These are phyloP conservation scores for Leucosporidium scottii DNA, from an alignment of 768 basidiomycete genomes.

Conservation along the genomic window DNA sequence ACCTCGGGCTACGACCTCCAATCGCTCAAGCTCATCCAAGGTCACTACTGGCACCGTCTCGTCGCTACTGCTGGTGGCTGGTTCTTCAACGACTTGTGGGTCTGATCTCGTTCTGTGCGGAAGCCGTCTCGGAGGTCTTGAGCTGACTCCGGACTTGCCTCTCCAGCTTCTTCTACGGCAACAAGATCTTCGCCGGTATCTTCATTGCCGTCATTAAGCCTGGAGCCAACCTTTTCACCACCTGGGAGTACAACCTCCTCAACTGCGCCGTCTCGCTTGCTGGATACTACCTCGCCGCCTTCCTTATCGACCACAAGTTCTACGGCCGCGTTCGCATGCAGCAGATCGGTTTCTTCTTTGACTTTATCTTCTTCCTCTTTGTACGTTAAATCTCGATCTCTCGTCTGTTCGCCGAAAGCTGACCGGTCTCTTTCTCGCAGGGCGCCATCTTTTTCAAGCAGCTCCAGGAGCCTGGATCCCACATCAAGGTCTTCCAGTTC, in stretches of 20 bases:
- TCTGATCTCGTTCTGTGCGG: conserved; percentile 31
- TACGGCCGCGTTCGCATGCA: conserved; percentile 39
- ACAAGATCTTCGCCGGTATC: conserved; percentile 44
- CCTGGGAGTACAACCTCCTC: conserved; percentile 46
- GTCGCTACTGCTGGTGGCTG: conserved; percentile 42
- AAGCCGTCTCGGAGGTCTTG: neutral
- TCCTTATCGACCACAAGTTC: conserved; percentile 46
- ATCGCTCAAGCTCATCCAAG: conserved; percentile 41
- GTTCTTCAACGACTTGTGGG: conserved; percentile 44
- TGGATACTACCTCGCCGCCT: conserved; percentile 45
- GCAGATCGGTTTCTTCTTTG: conserved; percentile 42
- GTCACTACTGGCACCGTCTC: conserved; percentile 43
- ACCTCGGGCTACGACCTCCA: conserved; percentile 44
- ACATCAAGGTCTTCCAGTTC: conserved; percentile 44
- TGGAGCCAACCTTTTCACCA: conserved; percentile 41
- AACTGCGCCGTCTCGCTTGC: conserved; percentile 43
- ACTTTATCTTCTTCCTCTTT: conserved; percentile 42
- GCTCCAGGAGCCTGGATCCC: conserved; percentile 35
- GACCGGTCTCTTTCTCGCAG: conserved; percentile 38
- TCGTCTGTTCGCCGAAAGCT: neutral
- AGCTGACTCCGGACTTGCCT: neutral
- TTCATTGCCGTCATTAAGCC: conserved; percentile 46
- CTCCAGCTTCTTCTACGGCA: conserved; percentile 37
- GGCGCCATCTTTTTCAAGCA: conserved; percentile 40
- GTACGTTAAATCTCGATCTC: neutral